phyloP scores from a whole-genome alignment of 495 filamentous ascomycete genomes.

The Hypoxylon lienhwacheense region DNA sequence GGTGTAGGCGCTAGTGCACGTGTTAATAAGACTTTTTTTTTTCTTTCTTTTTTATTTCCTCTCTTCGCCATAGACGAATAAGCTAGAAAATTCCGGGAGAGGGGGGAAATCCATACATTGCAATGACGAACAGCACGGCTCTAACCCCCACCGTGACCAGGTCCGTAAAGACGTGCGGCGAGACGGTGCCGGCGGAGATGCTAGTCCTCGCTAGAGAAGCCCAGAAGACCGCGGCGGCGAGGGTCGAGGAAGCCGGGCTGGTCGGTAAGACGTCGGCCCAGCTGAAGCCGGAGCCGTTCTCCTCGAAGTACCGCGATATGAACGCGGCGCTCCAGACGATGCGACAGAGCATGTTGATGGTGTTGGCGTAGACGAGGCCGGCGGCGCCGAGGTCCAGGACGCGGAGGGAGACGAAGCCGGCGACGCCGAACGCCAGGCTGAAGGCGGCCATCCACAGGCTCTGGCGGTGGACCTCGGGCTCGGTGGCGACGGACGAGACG shows the following conservation, averaged over 20 bases:
- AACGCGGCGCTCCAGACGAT: constrained; percentile 79
- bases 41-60: too few species aligned
- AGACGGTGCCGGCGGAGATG: constrained; percentile 41
- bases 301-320: constrained; percentile 63
- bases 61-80: constrained; percentile 12
- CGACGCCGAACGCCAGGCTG: constrained; percentile 67
- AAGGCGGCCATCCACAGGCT: constrained; percentile 80
- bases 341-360: constrained; percentile 79
- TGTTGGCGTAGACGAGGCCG: constrained; percentile 83
- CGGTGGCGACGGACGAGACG: constrained; percentile 77
- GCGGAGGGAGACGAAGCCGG: constrained; percentile 70
- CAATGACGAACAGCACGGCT: constrained; percentile 55
- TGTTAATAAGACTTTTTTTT: too few species aligned
- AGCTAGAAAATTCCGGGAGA: neutral
- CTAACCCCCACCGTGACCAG: constrained; percentile 54
- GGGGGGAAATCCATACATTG: constrained; percentile 60
- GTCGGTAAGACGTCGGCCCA: constrained; percentile 29
- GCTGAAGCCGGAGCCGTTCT: constrained; percentile 39
- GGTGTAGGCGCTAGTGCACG: constrained; percentile 52
- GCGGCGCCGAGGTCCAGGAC: constrained; percentile 67
- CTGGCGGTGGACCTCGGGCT: constrained; percentile 70
- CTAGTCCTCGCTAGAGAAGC: constrained; percentile 32
- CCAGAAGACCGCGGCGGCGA: constrained; percentile 30
- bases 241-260: constrained; percentile 13
- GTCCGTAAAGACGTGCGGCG: constrained; percentile 45